Evolutionary conservation across 345 rosid genomes (phyloP).

Genomic region (Pseudoturritis turrita): DNA sequence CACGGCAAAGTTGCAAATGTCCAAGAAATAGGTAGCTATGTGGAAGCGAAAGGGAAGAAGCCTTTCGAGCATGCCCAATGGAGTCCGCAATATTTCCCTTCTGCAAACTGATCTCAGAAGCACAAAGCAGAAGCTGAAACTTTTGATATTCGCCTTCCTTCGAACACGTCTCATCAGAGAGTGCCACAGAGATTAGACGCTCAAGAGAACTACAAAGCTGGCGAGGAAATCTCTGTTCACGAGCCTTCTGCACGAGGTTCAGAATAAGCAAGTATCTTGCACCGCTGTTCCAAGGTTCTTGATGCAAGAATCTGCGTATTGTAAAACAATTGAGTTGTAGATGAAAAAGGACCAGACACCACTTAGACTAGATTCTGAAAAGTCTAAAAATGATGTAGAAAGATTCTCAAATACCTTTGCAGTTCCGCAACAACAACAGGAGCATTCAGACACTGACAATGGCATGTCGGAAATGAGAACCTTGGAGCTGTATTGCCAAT

Average conservation of each 20-base stretch:
- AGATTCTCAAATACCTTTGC: slow-evolving; percentile 52
- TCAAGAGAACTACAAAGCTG: slow-evolving; percentile 49
- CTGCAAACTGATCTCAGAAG: slow-evolving; percentile 78
- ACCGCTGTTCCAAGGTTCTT: slow-evolving; percentile 76
- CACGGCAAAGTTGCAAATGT: slow-evolving; percentile 73
- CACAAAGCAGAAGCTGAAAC: slow-evolving; percentile 84
- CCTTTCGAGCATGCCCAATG: slow-evolving; percentile 47
- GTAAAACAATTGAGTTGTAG: slow-evolving; percentile 15
- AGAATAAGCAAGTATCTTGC: slow-evolving; percentile 67
- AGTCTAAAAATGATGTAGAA: background rate
- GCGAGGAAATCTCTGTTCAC: slow-evolving; percentile 78
- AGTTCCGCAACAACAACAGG: slow-evolving; percentile 56
- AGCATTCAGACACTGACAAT: slow-evolving; percentile 49
- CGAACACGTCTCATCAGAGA: slow-evolving; percentile 48
- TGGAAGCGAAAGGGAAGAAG: slow-evolving; percentile 60
- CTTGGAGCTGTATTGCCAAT: slow-evolving; percentile 60
- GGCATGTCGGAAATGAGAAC: slow-evolving; percentile 80
- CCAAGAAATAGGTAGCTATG: slow-evolving; percentile 59
- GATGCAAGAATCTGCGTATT: slow-evolving; percentile 59
- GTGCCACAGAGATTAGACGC: slow-evolving; percentile 51
- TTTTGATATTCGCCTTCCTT: slow-evolving; percentile 50
- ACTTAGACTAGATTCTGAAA: background rate
- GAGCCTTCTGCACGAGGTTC: slow-evolving; percentile 78
- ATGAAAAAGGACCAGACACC: slow-evolving; percentile 9
- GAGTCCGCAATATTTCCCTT: slow-evolving; percentile 41